A percentile compares a stretch with the other conserved stretches of the same genome.
phyloP scores from a whole-genome alignment of 2,329 filamentous ascomycete genomes.

The Pseudogymnoascus sp. region DNA sequence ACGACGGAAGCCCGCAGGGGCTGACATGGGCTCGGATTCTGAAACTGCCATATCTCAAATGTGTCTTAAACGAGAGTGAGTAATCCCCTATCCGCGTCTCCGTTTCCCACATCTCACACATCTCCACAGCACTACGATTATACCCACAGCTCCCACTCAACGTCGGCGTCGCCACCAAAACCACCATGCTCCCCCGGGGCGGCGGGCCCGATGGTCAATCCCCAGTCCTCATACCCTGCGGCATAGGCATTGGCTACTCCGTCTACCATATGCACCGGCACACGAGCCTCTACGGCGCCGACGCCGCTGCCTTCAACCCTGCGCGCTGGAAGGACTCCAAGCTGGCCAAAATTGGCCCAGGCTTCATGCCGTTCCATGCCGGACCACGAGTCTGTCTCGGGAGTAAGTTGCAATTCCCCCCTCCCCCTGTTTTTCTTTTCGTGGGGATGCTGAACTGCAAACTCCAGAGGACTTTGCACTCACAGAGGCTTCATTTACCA shows the following conservation, averaged over 20 bases:
- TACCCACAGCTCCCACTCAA: slow-evolving; percentile 21
- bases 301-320: slow-evolving; percentile 21
- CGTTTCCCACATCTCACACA: not conserved
- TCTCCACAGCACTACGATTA: slow-evolving; percentile 18
- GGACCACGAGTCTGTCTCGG: slow-evolving; percentile 26
- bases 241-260: slow-evolving; percentile 15
- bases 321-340: slow-evolving; percentile 21
- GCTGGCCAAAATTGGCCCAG: slow-evolving; percentile 15
- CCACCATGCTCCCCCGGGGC: slow-evolving; percentile 21
- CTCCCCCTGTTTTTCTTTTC: not conserved
- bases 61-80: slow-evolving; percentile 14
- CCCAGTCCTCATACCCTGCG: slow-evolving; percentile 20
- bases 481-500: slow-evolving; percentile 22
- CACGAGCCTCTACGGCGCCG: slow-evolving; percentile 23
- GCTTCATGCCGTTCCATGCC: slow-evolving; percentile 25
- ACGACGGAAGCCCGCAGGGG: not conserved
- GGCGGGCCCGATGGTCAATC: slow-evolving; percentile 21
- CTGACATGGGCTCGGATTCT: not conserved
- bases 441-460: not conserved
- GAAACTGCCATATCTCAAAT: not conserved
- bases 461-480: slow-evolving; percentile 23
- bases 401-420: slow-evolving; percentile 14
- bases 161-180: slow-evolving; percentile 14
- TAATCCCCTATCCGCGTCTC: not conserved
- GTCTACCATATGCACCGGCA: slow-evolving; percentile 22